Evolutionary conservation across 192 early-diverging fungal genomes (phyloP).

Genomic region (Backusella morwellensis): DNA sequence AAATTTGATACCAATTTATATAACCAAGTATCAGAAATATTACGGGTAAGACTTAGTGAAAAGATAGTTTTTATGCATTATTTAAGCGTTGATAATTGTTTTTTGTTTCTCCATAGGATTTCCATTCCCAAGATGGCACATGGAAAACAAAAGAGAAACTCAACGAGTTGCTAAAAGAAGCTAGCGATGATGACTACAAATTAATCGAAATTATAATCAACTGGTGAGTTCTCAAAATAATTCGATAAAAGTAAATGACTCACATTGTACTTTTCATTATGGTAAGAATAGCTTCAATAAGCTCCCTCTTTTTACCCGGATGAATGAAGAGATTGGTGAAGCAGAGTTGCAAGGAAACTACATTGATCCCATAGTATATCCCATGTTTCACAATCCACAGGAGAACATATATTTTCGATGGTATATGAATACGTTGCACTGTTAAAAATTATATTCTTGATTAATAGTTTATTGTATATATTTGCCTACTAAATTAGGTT

Average conservation of each 20-base stretch:
- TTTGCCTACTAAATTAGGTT: background rate
- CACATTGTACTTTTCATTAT: background rate
- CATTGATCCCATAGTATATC: background rate
- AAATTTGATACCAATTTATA: no score
- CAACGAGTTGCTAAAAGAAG: background rate
- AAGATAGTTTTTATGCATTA: no score
- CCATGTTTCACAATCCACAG: constrained; percentile 1
- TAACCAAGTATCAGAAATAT: no score
- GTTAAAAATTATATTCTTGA: constrained; percentile 5
- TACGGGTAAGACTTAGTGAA: no score
- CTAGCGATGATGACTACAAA: background rate
- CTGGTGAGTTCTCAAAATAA: background rate
- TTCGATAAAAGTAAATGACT: background rate
- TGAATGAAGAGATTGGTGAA: background rate
- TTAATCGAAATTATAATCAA: background rate
- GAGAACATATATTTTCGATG: background rate
- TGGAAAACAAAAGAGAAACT: background rate
- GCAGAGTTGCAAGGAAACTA: background rate
- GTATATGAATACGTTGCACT: constrained; percentile 5
- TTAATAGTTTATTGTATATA: background rate
- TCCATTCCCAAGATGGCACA: no score
- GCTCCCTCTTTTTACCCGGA: background rate
- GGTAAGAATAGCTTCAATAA: background rate
- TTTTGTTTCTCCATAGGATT: no score
- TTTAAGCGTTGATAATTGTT: no score